Conservation (phyloP, 345 rosid species). For the Raphanus sativus region DNA sequence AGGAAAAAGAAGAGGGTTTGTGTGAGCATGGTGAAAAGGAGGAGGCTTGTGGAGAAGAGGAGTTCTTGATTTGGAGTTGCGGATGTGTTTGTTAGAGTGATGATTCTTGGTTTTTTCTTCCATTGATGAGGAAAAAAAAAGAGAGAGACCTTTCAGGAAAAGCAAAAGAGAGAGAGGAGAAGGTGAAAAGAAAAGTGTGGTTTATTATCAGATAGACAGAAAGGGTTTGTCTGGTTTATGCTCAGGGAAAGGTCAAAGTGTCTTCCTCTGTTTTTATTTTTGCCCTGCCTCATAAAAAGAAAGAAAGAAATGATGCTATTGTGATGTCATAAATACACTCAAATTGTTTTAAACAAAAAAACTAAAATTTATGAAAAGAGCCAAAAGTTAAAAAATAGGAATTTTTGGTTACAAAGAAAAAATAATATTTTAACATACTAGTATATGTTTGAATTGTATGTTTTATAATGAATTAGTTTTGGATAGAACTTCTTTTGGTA, state of each 20-base stretch:
- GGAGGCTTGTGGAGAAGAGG: conserved; percentile 45
- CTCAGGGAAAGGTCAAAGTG: conserved; percentile 40
- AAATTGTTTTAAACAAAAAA: not conserved
- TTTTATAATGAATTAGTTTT: not conserved
- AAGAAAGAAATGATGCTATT: conserved; percentile 15
- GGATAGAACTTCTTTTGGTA: not conserved
- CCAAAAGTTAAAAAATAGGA: not conserved
- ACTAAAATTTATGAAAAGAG: not conserved
- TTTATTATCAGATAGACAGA: conserved; percentile 35
- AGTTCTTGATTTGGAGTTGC: conserved; percentile 39
- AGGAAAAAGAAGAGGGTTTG: conserved; percentile 41
- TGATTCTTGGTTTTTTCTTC: conserved; percentile 52
- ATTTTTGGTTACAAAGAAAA: not conserved
- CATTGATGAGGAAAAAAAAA: conserved; percentile 41
- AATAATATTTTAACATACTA: too few species aligned
- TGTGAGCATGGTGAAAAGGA: conserved; percentile 35
- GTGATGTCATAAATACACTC: conserved; percentile 30
- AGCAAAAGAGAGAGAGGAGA: conserved; percentile 21
- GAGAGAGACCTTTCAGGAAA: not conserved
- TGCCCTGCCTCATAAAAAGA: not conserved
- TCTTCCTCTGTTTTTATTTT: conserved; percentile 9
- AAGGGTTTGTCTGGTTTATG: conserved; percentile 35
- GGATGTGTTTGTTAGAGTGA: conserved; percentile 22
- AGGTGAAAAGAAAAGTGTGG: conserved; percentile 31
- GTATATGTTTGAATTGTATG: not conserved